Conservation (phyloP, 2,329 filamentous ascomycete genomes). For the Ceratocystis cacaofunesta region DNA sequence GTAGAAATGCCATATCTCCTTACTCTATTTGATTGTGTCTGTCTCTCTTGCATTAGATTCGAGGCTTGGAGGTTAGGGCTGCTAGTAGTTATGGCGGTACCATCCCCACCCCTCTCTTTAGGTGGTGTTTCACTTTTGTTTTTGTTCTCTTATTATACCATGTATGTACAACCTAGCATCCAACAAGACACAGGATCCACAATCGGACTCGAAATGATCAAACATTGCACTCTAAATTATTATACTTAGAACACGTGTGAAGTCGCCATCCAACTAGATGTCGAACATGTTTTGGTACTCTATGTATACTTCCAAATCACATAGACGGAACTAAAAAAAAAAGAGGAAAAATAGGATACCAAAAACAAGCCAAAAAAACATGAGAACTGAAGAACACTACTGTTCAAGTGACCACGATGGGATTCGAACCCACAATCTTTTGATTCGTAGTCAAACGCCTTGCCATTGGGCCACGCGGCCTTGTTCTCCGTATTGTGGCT, state of each 20-base stretch:
- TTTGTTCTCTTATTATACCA: not conserved
- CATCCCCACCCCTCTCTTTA: not conserved
- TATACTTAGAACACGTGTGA: not conserved
- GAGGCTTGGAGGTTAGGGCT: not conserved
- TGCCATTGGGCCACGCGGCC: constrained; percentile 16
- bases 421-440: constrained; percentile 16
- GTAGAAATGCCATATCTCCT: constrained; percentile 24
- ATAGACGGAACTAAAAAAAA: not conserved
- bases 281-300: too few relatives aligned
- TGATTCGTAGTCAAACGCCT: constrained; percentile 16
- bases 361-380: not conserved
- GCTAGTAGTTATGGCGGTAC: too few relatives aligned
- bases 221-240: not conserved
- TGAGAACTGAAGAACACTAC: not conserved
- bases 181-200: not conserved
- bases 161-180: not conserved
- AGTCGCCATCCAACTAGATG: not conserved
- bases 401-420: constrained; percentile 12
- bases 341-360: not conserved
- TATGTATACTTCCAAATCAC: not conserved
- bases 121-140: not conserved
- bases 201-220: not conserved
- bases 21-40: not conserved
- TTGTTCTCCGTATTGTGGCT: not conserved
- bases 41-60: not conserved